Percentiles rank a stretch among this genome's conserved stretches.
Evolutionary conservation across 2,329 filamentous ascomycete species (phyloP).

Genomic region (Aspergillus pseudonomiae): DNA sequence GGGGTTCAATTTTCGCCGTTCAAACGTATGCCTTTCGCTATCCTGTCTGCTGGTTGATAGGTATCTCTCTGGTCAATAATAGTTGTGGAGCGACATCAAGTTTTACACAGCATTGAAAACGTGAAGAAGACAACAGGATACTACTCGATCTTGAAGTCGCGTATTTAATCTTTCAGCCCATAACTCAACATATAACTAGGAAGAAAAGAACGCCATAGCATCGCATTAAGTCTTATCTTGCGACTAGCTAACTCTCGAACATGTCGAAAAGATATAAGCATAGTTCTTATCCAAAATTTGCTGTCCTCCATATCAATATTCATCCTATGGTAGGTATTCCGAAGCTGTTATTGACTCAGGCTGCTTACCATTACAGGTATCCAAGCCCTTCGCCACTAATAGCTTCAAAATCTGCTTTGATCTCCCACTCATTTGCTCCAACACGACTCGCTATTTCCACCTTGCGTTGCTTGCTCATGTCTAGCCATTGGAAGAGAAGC

Average conservation of each 20-base stretch:
- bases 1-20: background rate
- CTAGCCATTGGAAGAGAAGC: constrained; percentile 74
- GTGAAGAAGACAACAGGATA: background rate
- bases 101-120: background rate
- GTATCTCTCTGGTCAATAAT: background rate
- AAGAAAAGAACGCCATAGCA: background rate
- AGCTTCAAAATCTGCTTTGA: constrained; percentile 70
- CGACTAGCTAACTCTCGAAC: background rate
- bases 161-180: background rate
- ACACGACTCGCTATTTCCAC: constrained; percentile 75
- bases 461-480: constrained; percentile 71
- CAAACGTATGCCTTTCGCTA: background rate
- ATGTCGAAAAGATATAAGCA: background rate
- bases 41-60: background rate
- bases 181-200: background rate
- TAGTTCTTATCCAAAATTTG: background rate
- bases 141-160: background rate
- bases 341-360: background rate
- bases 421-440: constrained; percentile 67
- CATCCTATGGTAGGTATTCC: background rate
- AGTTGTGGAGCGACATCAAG: background rate
- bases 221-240: background rate
- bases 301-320: background rate
- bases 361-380: constrained; percentile 35
- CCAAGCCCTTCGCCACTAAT: constrained; percentile 66